Conservation (phyloP, 1,284 basidiomycete genomes). For the Agaricales sp. region DNA sequence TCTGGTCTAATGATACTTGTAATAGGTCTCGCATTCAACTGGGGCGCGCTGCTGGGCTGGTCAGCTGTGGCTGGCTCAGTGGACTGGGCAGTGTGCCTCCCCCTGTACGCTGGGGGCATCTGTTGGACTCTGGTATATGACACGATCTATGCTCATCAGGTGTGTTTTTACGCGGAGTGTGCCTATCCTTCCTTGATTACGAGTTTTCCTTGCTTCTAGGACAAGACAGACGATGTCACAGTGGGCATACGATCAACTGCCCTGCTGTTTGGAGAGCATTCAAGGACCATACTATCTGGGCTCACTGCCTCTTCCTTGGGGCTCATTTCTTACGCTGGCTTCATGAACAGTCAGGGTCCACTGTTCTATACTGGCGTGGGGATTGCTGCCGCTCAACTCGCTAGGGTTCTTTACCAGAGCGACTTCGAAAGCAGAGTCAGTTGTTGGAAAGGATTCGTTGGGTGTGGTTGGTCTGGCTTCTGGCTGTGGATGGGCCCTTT, state of each 20-base stretch:
- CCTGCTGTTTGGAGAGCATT: slow-evolving; percentile 74
- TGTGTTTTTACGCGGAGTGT: slow-evolving; percentile 26
- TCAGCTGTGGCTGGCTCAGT: slow-evolving; percentile 82
- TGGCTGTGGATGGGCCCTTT: slow-evolving; percentile 82
- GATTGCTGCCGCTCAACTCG: slow-evolving; percentile 71
- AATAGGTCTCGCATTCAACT: slow-evolving; percentile 89
- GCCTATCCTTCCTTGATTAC: neutral
- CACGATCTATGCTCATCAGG: slow-evolving; percentile 97
- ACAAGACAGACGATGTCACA: slow-evolving; percentile 85
- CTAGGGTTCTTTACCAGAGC: slow-evolving; percentile 70
- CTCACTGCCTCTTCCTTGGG: slow-evolving; percentile 73
- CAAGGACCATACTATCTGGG: slow-evolving; percentile 66
- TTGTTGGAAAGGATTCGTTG: slow-evolving; percentile 88
- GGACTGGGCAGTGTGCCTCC: slow-evolving; percentile 78
- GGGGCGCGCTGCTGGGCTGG: slow-evolving; percentile 96
- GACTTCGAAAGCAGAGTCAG: slow-evolving; percentile 75
- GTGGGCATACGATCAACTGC: slow-evolving; percentile 94
- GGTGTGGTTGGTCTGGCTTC: slow-evolving; percentile 84
- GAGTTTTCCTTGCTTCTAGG: slow-evolving; percentile 34
- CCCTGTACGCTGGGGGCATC: slow-evolving; percentile 85
- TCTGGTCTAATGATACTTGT: neutral
- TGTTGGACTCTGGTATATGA: slow-evolving; percentile 97
- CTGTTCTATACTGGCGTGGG: slow-evolving; percentile 77
- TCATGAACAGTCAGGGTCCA: slow-evolving; percentile 65
- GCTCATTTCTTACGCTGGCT: slow-evolving; percentile 71